These are phyloP conservation scores for Pilobolus umbonatus DNA, from an alignment of 192 early-diverging fungal species.

Conservation along the genomic window DNA sequence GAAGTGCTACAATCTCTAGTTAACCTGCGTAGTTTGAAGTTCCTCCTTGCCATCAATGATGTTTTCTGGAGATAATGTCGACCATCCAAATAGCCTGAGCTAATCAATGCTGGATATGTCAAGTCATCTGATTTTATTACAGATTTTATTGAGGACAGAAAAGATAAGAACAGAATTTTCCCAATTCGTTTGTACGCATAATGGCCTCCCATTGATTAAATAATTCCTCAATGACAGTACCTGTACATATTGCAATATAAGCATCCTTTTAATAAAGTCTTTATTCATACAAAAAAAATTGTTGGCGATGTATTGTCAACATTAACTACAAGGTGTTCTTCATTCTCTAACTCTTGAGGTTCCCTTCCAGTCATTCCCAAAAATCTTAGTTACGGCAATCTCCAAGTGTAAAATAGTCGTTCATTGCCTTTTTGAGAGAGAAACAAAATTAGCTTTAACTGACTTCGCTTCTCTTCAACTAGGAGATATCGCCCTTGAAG, in stretches of 20 bases:
- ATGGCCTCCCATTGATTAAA: background rate
- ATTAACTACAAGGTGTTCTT: background rate
- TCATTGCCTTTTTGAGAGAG: constrained; percentile 10
- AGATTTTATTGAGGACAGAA: background rate
- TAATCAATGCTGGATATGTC: background rate
- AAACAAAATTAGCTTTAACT: constrained; percentile 4
- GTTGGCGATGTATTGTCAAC: constrained; percentile 2
- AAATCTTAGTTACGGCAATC: background rate
- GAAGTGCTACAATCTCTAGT: background rate
- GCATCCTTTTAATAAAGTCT: background rate
- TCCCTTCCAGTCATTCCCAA: background rate
- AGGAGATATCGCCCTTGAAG: constrained; percentile 63
- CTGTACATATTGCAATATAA: background rate
- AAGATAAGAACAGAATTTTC: background rate
- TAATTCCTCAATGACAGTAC: background rate
- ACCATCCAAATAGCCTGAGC: background rate
- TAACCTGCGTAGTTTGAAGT: background rate
- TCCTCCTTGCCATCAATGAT: background rate
- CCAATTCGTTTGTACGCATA: background rate
- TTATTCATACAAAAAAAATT: too few relatives aligned
- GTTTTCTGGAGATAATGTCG: background rate
- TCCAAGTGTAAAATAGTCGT: background rate
- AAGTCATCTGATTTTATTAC: background rate
- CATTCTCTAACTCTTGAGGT: constrained; percentile 7
- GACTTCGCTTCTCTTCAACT: constrained; percentile 65